These are phyloP conservation scores for Oxytropis ochrocephala DNA, from an alignment of 306 rosid species.

Conservation along the genomic window DNA sequence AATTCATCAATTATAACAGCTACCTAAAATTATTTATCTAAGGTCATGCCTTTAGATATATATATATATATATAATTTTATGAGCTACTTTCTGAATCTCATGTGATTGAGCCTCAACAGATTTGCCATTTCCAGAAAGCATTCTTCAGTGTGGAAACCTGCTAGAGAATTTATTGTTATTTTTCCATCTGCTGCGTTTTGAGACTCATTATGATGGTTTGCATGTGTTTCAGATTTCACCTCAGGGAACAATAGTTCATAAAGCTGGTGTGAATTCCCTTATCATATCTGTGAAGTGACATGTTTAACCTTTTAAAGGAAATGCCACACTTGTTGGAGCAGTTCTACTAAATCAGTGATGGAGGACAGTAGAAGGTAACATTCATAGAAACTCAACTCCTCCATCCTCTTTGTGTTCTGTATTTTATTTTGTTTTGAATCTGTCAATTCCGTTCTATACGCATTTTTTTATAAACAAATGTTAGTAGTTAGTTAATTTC, in stretches of 20 bases:
- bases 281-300: conserved; percentile 3
- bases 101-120: too few species aligned
- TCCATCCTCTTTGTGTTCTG: not conserved
- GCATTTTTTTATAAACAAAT: not conserved
- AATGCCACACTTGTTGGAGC: conserved; percentile 3
- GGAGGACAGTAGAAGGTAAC: conserved; percentile 58
- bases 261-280: conserved; percentile 14
- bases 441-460: not conserved
- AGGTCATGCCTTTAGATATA: too few species aligned
- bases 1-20: too few species aligned
- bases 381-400: not conserved
- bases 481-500: too few species aligned
- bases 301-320: conserved; percentile 17
- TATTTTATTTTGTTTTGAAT: not conserved
- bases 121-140: not conserved
- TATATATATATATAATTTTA: too few species aligned
- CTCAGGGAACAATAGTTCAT: not conserved
- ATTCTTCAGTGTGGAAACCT: conserved; percentile 10
- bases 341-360: conserved; percentile 30
- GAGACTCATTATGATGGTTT: conserved; percentile 11
- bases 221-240: conserved; percentile 17
- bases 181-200: conserved; percentile 1
- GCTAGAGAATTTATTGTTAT: not conserved
- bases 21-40: too few species aligned
- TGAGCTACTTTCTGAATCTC: too few species aligned